Evolutionary conservation across 75 land plant species (phyloP), one percentile per base, ranked within the genome.

Genomic region (Gnetum montanum): DNA sequence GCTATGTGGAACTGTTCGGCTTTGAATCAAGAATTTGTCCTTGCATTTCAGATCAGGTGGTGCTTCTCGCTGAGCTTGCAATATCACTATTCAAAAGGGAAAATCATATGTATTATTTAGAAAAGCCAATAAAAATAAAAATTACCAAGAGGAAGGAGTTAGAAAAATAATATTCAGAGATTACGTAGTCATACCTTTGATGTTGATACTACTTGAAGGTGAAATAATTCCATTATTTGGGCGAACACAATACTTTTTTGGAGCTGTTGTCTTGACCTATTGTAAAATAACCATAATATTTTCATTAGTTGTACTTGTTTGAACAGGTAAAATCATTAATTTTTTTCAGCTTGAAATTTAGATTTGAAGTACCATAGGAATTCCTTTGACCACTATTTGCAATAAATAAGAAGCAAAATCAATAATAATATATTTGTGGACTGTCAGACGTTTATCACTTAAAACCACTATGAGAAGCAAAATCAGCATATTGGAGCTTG

Each of bases 41-140:
- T 86, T 86, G 70, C 96, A 82, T 54, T 90, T 91, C 76, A 82
- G 66, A 43, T 83, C 84, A 19, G 81, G 81, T 7, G 92, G 92
- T 23, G 72, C 72, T 54, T 86, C 92, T 19, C 66, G 52, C 47
- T 85, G 90, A 3, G 78, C 80, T 76, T 85, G 95, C 91, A 89
- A 86, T 16, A 86, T 89, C 46, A 89, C 91, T 89, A 52, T 7
- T 36, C 38, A 24, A 20, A 8, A 27, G 35, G 2, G 20, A 29
- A 8, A 22, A 58, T 46, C 5, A 46, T 8, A 46, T 20, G 25
- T 46, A 22, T 6, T 1, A 46, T 26, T 12, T 22, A 8, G 47
- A 46, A 20, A 44, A n/a, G n/a, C n/a, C n/a, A n/a, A n/a, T n/a
- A n/a, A n/a, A n/a, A n/a, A n/a, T n/a, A n/a, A n/a, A n/a, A n/a